phyloP scores from a whole-genome alignment of 2,329 filamentous ascomycete genomes.

The Monilinia laxa region DNA sequence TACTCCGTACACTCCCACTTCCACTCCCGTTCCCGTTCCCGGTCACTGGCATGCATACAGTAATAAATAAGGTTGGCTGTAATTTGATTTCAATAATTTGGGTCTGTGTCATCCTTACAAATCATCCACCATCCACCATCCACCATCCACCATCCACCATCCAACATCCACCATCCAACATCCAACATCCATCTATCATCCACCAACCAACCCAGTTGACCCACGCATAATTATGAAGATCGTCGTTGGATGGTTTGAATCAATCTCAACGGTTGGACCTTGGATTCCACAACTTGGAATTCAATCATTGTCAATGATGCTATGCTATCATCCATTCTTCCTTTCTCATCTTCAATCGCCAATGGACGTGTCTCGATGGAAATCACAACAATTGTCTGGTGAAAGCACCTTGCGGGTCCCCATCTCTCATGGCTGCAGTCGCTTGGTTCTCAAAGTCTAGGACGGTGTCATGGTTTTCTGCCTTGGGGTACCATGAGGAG shows the following conservation, averaged over 20 bases:
- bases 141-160: no score
- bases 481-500: background rate
- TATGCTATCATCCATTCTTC: no score
- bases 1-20: no score
- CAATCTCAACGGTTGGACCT: slow-evolving; percentile 7
- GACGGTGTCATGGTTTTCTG: background rate
- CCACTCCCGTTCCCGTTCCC: no score
- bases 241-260: background rate
- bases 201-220: background rate
- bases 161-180: no score
- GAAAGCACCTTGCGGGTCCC: slow-evolving; percentile 8
- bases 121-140: background rate
- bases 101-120: slow-evolving; percentile 16
- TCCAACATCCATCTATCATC: no score
- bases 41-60: no score
- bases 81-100: slow-evolving; percentile 9
- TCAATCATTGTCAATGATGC: background rate
- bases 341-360: no score
- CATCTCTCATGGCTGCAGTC: slow-evolving; percentile 1
- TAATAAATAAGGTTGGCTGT: background rate
- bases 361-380: no score
- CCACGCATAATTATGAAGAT: background rate
- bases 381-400: background rate
- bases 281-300: background rate
- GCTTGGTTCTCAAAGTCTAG: slow-evolving; percentile 9